Evolutionary conservation across 164 flowering plant species (phyloP), one percentile per base, ranked within the genome.

Genomic region (Dillenia turbinata): DNA sequence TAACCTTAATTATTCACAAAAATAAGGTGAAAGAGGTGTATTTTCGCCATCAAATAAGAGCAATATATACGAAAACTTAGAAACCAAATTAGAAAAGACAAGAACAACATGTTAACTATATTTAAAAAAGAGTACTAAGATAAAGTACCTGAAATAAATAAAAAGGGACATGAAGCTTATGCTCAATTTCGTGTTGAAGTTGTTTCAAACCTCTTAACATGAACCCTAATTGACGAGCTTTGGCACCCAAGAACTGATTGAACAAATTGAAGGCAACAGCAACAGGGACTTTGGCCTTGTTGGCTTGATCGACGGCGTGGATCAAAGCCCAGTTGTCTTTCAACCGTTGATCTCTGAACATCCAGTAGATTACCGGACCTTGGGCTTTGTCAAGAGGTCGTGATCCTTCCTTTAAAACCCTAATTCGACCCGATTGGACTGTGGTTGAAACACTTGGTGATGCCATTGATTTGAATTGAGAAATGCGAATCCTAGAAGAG

Each of bases 351-450:
- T 94, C 99, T 60, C 97, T 81, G 75, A 94, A 94, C 99, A 94
- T 94, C 97, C 99, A 94, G 73, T 94, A 94, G 48, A 94, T 84
- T 8, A 94, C 96, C 1, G 99, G 96, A 1, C 98, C 96, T 49
- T 44, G 50, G 11, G 60, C 56, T 16, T 52, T 56, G 64, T 57
- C 71, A 6, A n/a, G 52, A 47, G 59, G 71, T 26, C 57, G 45
- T 9, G 66, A 50, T 13, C 83, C 81, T 58, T 80, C 78, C 71
- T 88, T 87, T 44, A 89, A 68, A 44, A 86, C 77, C 71, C 96
- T 71, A 54, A 92, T 62, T 47, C 98, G 63, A 8, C 88, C 87
- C 52, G 84, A 59, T 56, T 86, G 96, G 19, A 86, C 81, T 8
- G 75, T 13, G 52, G 53, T 45, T 24, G 75, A 15, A 47, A 26